Percentiles rank a stretch among this genome's conserved stretches.
Conservation (phyloP, 2,329 filamentous ascomycete genomes). For the Beauveria sp. region DNA sequence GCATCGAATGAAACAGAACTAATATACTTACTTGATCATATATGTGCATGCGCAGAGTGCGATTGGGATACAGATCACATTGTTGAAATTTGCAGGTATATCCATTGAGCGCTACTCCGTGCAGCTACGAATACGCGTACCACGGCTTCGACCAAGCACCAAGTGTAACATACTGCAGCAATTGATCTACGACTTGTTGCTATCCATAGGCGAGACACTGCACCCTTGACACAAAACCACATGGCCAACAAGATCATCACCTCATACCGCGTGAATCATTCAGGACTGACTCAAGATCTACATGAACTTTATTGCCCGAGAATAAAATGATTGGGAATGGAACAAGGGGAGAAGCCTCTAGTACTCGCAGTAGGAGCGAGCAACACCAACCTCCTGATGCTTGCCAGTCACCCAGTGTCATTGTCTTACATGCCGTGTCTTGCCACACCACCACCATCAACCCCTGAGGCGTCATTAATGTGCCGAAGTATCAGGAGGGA, state of each 20-base stretch:
- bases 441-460: background rate
- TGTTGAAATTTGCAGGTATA: no score
- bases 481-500: background rate
- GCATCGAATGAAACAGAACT: background rate
- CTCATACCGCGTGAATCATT: background rate
- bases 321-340: background rate
- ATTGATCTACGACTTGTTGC: background rate
- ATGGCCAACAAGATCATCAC: background rate
- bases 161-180: no score
- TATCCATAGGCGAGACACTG: background rate
- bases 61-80: no score
- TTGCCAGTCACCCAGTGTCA: background rate
- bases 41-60: background rate
- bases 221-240: background rate
- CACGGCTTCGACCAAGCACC: no score
- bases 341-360: background rate
- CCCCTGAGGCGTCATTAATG: background rate
- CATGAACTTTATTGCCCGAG: no score
- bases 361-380: background rate
- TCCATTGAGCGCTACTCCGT: no score
- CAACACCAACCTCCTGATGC: background rate
- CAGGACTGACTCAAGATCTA: no score
- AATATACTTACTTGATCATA: background rate
- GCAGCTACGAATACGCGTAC: no score
- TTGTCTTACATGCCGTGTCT: conserved; percentile 9